A percentile compares a stretch with the other conserved stretches of the same genome.
phyloP scores from a whole-genome alignment of 441 rosid species.

The Rhodomyrtus psidioides region DNA sequence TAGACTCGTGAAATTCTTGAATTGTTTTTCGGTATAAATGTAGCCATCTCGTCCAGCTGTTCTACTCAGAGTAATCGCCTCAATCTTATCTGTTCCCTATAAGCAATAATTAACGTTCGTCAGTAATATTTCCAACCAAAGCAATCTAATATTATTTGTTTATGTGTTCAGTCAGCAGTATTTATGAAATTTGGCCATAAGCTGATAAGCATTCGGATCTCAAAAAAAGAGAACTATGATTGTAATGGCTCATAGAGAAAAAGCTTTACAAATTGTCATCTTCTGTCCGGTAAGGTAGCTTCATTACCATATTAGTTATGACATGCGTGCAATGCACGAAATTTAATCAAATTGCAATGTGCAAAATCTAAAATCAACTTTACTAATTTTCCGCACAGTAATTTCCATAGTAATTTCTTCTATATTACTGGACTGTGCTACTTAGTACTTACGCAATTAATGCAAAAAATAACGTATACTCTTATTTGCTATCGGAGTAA shows the following conservation, averaged over 20 bases:
- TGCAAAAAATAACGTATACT: no score
- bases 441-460: neutral
- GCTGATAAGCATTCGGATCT: no score
- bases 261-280: neutral
- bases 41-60: rapidly evolving
- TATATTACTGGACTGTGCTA: no score
- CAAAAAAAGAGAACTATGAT: no score
- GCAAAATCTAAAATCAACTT: neutral
- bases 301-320: neutral
- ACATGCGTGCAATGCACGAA: neutral
- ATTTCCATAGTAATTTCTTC: rapidly evolving
- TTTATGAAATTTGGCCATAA: neutral
- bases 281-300: neutral
- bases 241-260: neutral
- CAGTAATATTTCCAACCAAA: neutral
- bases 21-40: rapidly evolving
- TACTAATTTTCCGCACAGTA: neutral
- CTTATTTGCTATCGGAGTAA: no score
- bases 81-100: neutral
- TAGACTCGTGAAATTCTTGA: rapidly evolving
- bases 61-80: rapidly evolving
- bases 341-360: neutral
- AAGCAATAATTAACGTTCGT: rapidly evolving
- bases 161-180: neutral
- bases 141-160: rapidly evolving